Percentiles rank a stretch among this genome's conserved stretches.
Evolutionary conservation across 2,329 filamentous ascomycete genomes (phyloP).

Genomic region (Fusarium avenaceum): DNA sequence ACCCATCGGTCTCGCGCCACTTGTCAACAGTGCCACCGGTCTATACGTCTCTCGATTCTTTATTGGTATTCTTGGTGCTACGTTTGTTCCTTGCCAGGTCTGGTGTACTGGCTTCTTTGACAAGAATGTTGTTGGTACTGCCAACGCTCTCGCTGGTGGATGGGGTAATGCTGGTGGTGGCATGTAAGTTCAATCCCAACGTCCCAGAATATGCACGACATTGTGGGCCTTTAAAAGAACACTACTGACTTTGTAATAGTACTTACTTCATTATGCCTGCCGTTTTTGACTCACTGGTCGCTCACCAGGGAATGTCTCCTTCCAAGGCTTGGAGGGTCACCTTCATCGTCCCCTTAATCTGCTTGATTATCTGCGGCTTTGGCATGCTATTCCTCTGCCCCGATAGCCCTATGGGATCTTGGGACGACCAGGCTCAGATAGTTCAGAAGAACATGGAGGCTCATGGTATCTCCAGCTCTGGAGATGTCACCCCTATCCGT

Average conservation of each 20-base stretch:
- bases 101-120: slow-evolving; percentile 96
- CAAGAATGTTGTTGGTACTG: slow-evolving; percentile 90
- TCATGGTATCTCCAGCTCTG: slow-evolving; percentile 57
- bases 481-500: slow-evolving; percentile 66
- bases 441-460: slow-evolving; percentile 66
- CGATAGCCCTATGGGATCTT: slow-evolving; percentile 86
- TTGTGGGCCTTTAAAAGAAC: background rate
- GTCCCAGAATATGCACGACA: background rate
- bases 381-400: slow-evolving; percentile 79
- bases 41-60: slow-evolving; percentile 84
- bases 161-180: slow-evolving; percentile 91
- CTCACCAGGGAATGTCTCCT: slow-evolving; percentile 68
- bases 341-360: slow-evolving; percentile 85
- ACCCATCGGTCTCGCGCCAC: slow-evolving; percentile 84
- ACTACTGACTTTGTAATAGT: slow-evolving; percentile 24
- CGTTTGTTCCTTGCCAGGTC: slow-evolving; percentile 89
- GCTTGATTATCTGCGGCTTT: slow-evolving; percentile 76
- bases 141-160: slow-evolving; percentile 86
- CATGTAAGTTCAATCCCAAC: slow-evolving; percentile 58
- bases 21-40: slow-evolving; percentile 72
- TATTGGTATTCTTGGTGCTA: slow-evolving; percentile 81
- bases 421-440: slow-evolving; percentile 77
- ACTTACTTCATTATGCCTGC: slow-evolving; percentile 96
- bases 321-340: slow-evolving; percentile 86
- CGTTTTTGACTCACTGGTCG: slow-evolving; percentile 82